phyloP scores from a whole-genome alignment of 148 eudicot genomes.

The Cornus florida region DNA sequence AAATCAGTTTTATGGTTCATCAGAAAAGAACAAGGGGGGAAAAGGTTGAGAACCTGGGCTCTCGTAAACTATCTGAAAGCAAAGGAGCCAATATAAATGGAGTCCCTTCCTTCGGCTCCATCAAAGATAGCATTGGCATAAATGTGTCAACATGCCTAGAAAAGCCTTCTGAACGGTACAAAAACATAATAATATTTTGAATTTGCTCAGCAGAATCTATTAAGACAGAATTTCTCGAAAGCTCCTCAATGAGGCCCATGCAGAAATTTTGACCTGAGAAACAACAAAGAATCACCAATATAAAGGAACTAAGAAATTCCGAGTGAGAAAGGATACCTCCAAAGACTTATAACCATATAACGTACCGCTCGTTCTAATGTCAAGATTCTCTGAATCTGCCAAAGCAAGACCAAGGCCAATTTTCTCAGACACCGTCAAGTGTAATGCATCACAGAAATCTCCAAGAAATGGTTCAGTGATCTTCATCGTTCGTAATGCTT shows the following conservation, averaged over 20 bases:
- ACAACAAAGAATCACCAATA: neutral
- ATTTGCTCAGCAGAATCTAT: constrained; percentile 17
- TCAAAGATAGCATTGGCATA: constrained; percentile 6
- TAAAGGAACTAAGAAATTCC: neutral
- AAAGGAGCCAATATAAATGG: constrained; percentile 9
- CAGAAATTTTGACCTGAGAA: constrained; percentile 15
- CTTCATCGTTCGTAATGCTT: constrained; percentile 2
- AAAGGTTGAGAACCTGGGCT: neutral
- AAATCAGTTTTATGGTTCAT: neutral
- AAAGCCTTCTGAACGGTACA: constrained; percentile 8
- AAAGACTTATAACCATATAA: neutral
- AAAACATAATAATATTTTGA: constrained; percentile 15
- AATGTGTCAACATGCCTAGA: constrained; percentile 17
- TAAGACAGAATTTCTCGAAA: neutral
- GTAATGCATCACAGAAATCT: constrained; percentile 13
- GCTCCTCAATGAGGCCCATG: constrained; percentile 16
- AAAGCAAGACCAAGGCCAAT: constrained; percentile 18
- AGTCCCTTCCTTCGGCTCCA: constrained; percentile 4
- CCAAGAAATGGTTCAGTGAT: constrained; percentile 8
- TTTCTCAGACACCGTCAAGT: constrained; percentile 6
- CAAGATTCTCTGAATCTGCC: constrained; percentile 12
- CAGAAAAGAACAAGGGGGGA: neutral
- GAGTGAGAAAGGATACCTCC: neutral
- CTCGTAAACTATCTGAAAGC: constrained; percentile 1
- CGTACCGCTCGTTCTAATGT: constrained; percentile 12